A percentile compares a stretch with the other conserved stretches of the same genome.
Conservation (phyloP, 495 filamentous ascomycete genomes). For the Tuber aestivum region DNA sequence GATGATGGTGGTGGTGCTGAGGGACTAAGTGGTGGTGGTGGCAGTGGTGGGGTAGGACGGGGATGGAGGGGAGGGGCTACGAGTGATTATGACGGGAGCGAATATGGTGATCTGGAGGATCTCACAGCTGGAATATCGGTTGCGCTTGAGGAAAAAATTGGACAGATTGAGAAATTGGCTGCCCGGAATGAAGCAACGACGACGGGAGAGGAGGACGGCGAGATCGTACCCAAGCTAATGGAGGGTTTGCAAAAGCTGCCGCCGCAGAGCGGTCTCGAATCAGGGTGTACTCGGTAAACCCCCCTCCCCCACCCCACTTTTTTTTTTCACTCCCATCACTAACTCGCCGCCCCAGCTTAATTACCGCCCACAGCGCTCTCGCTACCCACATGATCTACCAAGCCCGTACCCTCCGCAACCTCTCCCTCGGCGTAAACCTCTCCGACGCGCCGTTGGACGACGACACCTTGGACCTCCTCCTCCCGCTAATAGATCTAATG, state of each 20-base stretch:
- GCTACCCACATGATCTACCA: slow-evolving; percentile 79
- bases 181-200: slow-evolving; percentile 21
- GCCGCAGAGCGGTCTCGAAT: slow-evolving; percentile 55
- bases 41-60: neutral
- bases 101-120: slow-evolving; percentile 50
- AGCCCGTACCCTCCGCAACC: slow-evolving; percentile 71
- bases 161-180: slow-evolving; percentile 39
- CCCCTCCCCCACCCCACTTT: slow-evolving; percentile 8
- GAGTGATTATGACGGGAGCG: slow-evolving; percentile 57
- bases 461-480: slow-evolving; percentile 53
- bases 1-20: neutral
- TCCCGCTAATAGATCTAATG: slow-evolving; percentile 52
- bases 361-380: slow-evolving; percentile 79
- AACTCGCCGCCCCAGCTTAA: slow-evolving; percentile 55
- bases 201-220: slow-evolving; percentile 30
- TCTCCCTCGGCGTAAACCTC: slow-evolving; percentile 57
- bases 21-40: neutral
- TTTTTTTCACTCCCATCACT: slow-evolving; percentile 8
- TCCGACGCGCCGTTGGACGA: slow-evolving; percentile 50
- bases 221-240: slow-evolving; percentile 49
- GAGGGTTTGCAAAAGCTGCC: slow-evolving; percentile 70
- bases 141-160: slow-evolving; percentile 41
- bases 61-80: slow-evolving; percentile 39
- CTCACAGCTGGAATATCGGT: slow-evolving; percentile 24
- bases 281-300: slow-evolving; percentile 35